phyloP scores from a whole-genome alignment of 495 filamentous ascomycete genomes.

The Aspergillus bridgeri region DNA sequence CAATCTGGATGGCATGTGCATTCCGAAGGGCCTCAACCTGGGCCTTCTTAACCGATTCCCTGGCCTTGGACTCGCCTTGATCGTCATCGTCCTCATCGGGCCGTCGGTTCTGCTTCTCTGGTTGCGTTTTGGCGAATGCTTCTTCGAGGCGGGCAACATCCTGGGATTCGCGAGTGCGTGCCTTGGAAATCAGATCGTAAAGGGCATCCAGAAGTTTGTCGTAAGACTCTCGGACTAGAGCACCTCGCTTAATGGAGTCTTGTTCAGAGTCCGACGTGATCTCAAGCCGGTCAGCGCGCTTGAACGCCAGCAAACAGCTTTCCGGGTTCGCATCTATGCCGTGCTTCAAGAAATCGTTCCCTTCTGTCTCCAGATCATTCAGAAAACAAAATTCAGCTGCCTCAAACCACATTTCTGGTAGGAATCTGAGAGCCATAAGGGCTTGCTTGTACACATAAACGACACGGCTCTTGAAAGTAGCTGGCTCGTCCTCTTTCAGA shows the following conservation, averaged over 20 bases:
- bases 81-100: conserved; percentile 66
- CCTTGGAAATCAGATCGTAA: conserved; percentile 71
- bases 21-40: conserved; percentile 71
- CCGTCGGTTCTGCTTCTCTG: conserved; percentile 45
- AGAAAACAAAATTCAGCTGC: conserved; percentile 89
- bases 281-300: conserved; percentile 82
- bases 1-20: conserved; percentile 65
- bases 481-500: conserved; percentile 70
- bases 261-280: conserved; percentile 65
- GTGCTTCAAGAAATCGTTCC: conserved; percentile 72
- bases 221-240: conserved; percentile 74
- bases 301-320: conserved; percentile 84
- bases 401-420: conserved; percentile 94
- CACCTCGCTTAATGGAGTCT: conserved; percentile 62
- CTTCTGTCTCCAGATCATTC: conserved; percentile 65
- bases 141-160: conserved; percentile 72
- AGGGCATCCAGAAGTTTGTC: conserved; percentile 79
- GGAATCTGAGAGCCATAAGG: conserved; percentile 87
- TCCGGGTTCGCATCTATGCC: conserved; percentile 90
- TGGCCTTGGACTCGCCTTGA: conserved; percentile 50
- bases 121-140: conserved; percentile 33
- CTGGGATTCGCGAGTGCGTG: conserved; percentile 67
- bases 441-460: conserved; percentile 92
- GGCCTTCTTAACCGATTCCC: conserved; percentile 53
- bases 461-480: conserved; percentile 69